A percentile compares a stretch with the other conserved stretches of the same genome.
phyloP scores from a whole-genome alignment of 73 alveolate genomes.

The Paramecium caudatum region DNA sequence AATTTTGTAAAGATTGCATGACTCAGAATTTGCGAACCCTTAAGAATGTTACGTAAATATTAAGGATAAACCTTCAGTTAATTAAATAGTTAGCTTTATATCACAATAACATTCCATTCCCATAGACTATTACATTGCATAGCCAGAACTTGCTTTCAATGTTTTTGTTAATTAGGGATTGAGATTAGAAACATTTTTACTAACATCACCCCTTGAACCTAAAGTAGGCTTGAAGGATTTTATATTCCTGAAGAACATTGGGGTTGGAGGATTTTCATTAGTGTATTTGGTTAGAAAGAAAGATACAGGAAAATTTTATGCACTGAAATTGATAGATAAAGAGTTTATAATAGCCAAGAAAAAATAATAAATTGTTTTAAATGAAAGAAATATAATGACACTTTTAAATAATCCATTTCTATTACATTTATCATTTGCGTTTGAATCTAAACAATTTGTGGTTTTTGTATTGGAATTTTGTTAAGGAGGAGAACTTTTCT shows the following conservation, averaged over 20 bases:
- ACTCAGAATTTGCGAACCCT: conserved; percentile 56
- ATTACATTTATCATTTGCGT: conserved; percentile 84
- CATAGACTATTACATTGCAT: conserved; percentile 50
- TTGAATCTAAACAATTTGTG: conserved; percentile 80
- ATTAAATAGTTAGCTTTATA: conserved; percentile 46
- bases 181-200: conserved; percentile 52
- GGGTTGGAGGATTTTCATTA: conserved; percentile 92
- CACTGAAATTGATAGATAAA: conserved; percentile 86
- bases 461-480: conserved; percentile 88
- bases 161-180: conserved; percentile 3
- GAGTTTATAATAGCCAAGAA: conserved; percentile 80
- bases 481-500: conserved; percentile 94
- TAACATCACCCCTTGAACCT: conserved; percentile 5
- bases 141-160: conserved; percentile 16
- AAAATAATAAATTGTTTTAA: conserved; percentile 78
- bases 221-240: conserved; percentile 71
- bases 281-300: conserved; percentile 87
- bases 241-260: conserved; percentile 83
- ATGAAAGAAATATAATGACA: conserved; percentile 81
- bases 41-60: conserved; percentile 41
- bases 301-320: conserved; percentile 91
- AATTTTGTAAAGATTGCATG: conserved; percentile 49
- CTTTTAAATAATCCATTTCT: conserved; percentile 81
- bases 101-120: conserved; percentile 29
- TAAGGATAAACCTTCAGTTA: conserved; percentile 62